Percentiles rank a stretch among this genome's conserved stretches.
phyloP scores from a whole-genome alignment of 2,329 filamentous ascomycete genomes.

The Penicillium sp. region DNA sequence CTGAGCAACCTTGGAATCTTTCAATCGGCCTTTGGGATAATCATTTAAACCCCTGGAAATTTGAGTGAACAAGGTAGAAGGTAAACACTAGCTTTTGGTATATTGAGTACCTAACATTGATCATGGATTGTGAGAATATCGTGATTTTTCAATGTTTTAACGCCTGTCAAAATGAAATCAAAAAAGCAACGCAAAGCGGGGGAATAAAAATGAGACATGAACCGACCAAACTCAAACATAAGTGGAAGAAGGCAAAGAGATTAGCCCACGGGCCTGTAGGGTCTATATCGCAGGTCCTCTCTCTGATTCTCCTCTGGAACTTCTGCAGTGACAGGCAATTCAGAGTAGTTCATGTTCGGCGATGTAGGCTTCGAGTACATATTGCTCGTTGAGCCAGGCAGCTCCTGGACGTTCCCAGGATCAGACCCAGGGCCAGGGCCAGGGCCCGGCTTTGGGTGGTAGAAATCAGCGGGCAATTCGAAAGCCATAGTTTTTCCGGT shows the following conservation, averaged over 20 bases:
- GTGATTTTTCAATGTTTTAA: too few species aligned
- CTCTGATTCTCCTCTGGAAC: not conserved
- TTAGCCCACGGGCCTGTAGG: not conserved
- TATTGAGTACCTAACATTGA: too few species aligned
- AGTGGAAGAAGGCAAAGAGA: not conserved
- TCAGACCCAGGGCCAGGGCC: not conserved
- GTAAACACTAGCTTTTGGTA: too few species aligned
- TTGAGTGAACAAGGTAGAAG: too few species aligned
- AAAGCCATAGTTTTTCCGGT: slow-evolving; percentile 1
- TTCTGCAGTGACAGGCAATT: not conserved
- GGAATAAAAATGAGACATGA: not conserved
- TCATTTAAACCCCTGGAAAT: too few species aligned
- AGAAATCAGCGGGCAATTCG: slow-evolving; percentile 18
- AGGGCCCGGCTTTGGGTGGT: not conserved
- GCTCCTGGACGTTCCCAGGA: not conserved
- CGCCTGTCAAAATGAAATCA: too few species aligned
- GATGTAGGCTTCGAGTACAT: not conserved
- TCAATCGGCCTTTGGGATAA: too few species aligned
- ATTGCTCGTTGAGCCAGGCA: slow-evolving; percentile 4
- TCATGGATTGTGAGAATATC: too few species aligned
- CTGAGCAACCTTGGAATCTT: too few species aligned
- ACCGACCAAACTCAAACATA: not conserved
- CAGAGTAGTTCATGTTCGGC: not conserved
- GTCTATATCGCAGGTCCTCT: not conserved
- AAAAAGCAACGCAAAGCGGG: not conserved